These are phyloP conservation scores for Coemansia sp. DNA, from an alignment of 192 early-diverging fungal species.

Conservation along the genomic window DNA sequence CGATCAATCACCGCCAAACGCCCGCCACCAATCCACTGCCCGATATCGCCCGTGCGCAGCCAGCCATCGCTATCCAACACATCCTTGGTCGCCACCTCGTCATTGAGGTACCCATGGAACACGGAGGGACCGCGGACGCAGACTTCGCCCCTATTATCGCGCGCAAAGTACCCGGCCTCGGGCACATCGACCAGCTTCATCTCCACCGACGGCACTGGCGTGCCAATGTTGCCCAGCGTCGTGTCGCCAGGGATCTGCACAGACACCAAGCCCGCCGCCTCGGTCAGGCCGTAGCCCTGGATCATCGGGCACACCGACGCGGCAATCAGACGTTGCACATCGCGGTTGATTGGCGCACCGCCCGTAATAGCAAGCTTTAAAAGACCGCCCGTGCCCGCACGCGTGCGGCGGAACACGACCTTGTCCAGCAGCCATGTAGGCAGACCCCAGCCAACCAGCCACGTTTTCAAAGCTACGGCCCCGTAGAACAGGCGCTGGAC, in stretches of 20 bases:
- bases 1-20: conserved; percentile 83
- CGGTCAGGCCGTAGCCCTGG: conserved; percentile 85
- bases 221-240: conserved; percentile 61
- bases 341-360: conserved; percentile 80
- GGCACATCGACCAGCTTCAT: conserved; percentile 74
- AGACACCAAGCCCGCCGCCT: conserved; percentile 68
- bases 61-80: conserved; percentile 72
- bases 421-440: conserved; percentile 66
- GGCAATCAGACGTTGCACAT: conserved; percentile 80
- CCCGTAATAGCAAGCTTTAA: conserved; percentile 76
- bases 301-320: conserved; percentile 73
- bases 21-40: conserved; percentile 73
- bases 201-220: conserved; percentile 69
- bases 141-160: conserved; percentile 69
- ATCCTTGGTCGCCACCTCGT: conserved; percentile 59
- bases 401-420: conserved; percentile 77
- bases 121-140: conserved; percentile 77
- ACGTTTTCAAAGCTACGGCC: conserved; percentile 66
- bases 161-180: conserved; percentile 58
- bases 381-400: conserved; percentile 77
- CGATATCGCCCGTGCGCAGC: conserved; percentile 89
- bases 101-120: conserved; percentile 78
- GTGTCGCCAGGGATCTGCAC: conserved; percentile 60
- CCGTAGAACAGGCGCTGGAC: conserved; percentile 68
- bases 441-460: conserved; percentile 52